Conservation (phyloP, 2,329 filamentous ascomycete genomes). For the Tolypocladium ovalisporum region DNA sequence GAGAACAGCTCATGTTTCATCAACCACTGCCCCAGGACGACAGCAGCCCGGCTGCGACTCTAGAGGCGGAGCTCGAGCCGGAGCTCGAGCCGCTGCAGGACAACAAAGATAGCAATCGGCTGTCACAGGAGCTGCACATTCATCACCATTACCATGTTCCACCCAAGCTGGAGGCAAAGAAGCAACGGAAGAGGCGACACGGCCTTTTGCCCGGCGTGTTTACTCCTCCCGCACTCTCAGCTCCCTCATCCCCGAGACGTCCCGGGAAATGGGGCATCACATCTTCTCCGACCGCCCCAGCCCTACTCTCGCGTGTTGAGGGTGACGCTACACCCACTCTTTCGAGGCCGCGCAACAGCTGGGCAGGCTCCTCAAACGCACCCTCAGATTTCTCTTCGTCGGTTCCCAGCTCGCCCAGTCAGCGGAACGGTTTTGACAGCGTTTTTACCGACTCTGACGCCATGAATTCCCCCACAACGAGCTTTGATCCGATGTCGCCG, state of each 20-base stretch:
- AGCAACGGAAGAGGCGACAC: slow-evolving; percentile 62
- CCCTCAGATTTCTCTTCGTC: slow-evolving; percentile 63
- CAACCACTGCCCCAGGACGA: slow-evolving; percentile 47
- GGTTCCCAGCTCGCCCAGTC: slow-evolving; percentile 68
- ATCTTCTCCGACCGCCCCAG: slow-evolving; percentile 26
- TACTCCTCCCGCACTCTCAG: slow-evolving; percentile 36
- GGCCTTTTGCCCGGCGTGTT: slow-evolving; percentile 51
- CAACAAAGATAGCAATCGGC: slow-evolving; percentile 10
- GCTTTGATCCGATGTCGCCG: slow-evolving; percentile 55
- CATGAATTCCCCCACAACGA: slow-evolving; percentile 74
- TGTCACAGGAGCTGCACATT: slow-evolving; percentile 72
- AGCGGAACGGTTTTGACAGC: slow-evolving; percentile 67
- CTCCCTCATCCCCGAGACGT: slow-evolving; percentile 22
- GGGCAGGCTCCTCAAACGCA: slow-evolving; percentile 34
- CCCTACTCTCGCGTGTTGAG: slow-evolving; percentile 27
- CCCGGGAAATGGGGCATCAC: slow-evolving; percentile 26
- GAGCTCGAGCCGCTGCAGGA: slow-evolving; percentile 51
- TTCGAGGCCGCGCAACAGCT: slow-evolving; percentile 39
- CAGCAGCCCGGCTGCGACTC: slow-evolving; percentile 34
- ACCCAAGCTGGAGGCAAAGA: slow-evolving; percentile 48
- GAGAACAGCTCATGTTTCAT: slow-evolving; percentile 72
- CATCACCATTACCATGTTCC: slow-evolving; percentile 87
- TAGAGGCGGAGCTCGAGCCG: slow-evolving; percentile 64
- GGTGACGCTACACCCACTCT: slow-evolving; percentile 40
- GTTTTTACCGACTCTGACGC: slow-evolving; percentile 49